These are phyloP conservation scores for Hypoxylon subgilvum DNA, from an alignment of 495 filamentous ascomycete species.

Conservation along the genomic window DNA sequence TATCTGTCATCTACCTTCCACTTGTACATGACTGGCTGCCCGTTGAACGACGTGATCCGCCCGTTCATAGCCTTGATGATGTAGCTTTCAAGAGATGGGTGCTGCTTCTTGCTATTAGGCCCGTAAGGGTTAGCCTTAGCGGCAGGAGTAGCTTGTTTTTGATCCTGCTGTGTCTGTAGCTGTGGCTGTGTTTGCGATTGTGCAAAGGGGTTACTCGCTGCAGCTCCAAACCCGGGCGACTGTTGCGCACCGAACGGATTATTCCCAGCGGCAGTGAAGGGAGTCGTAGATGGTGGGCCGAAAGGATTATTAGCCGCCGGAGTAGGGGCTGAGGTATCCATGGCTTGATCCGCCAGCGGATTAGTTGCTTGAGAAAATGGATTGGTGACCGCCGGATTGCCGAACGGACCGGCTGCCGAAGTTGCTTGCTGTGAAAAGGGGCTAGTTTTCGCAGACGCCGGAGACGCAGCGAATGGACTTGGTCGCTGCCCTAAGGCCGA, in stretches of 20 bases:
- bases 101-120: constrained; percentile 50
- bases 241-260: constrained; percentile 22
- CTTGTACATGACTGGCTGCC: constrained; percentile 49
- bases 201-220: constrained; percentile 35
- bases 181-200: constrained; percentile 13
- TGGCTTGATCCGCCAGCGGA: constrained; percentile 20
- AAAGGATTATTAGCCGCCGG: constrained; percentile 31
- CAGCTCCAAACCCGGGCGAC: constrained; percentile 5
- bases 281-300: constrained; percentile 7
- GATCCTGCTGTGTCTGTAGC: constrained; percentile 13
- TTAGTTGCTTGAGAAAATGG: constrained; percentile 34
- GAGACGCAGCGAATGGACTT: constrained; percentile 31
- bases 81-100: constrained; percentile 50
- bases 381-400: constrained; percentile 39
- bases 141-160: constrained; percentile 1
- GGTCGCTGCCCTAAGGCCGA: constrained; percentile 30
- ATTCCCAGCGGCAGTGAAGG: constrained; percentile 8
- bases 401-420: constrained; percentile 45
- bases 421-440: constrained; percentile 33
- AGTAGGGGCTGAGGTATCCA: constrained; percentile 37
- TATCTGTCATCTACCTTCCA: constrained; percentile 40
- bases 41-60: constrained; percentile 48
- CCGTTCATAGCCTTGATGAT: constrained; percentile 39
- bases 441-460: constrained; percentile 21
- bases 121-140: constrained; percentile 44